phyloP scores from a whole-genome alignment of 1,284 basidiomycete species.

The Phlebopus sp. region DNA sequence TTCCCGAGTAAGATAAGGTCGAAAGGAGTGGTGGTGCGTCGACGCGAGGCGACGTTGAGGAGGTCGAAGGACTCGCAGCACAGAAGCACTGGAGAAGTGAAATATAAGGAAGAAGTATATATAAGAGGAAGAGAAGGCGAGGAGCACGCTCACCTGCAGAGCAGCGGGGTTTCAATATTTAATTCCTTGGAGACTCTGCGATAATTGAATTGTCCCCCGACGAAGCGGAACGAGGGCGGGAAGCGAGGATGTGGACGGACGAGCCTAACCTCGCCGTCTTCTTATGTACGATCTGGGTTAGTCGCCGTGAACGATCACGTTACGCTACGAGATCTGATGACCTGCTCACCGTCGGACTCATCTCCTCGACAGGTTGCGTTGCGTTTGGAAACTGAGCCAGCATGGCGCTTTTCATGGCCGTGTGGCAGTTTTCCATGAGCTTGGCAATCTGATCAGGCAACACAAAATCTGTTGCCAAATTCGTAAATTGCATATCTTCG shows the following conservation, averaged over 20 bases:
- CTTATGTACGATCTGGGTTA: too few relatives aligned
- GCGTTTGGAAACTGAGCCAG: too few relatives aligned
- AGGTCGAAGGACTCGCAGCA: background rate
- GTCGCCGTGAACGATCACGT: too few relatives aligned
- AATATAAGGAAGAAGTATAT: background rate
- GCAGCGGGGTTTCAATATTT: slow-evolving; percentile 2
- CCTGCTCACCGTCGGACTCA: too few relatives aligned
- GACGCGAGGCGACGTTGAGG: slow-evolving; percentile 5
- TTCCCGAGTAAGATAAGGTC: background rate
- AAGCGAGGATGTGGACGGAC: too few relatives aligned
- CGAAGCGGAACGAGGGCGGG: background rate
- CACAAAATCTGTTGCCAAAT: background rate
- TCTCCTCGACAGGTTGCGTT: too few relatives aligned
- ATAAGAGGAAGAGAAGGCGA: background rate
- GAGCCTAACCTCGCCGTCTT: too few relatives aligned
- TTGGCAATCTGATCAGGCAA: too few relatives aligned
- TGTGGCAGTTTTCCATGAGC: too few relatives aligned
- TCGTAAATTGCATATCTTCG: background rate
- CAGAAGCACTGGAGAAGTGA: background rate
- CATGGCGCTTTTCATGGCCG: too few relatives aligned
- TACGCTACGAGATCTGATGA: too few relatives aligned
- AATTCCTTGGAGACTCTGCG: background rate
- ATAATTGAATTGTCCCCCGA: background rate
- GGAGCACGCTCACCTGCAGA: background rate
- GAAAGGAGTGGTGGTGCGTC: slow-evolving; percentile 3